These are phyloP conservation scores for Venturia oleaginea DNA, from an alignment of 2,329 filamentous ascomycete genomes.

Conservation along the genomic window DNA sequence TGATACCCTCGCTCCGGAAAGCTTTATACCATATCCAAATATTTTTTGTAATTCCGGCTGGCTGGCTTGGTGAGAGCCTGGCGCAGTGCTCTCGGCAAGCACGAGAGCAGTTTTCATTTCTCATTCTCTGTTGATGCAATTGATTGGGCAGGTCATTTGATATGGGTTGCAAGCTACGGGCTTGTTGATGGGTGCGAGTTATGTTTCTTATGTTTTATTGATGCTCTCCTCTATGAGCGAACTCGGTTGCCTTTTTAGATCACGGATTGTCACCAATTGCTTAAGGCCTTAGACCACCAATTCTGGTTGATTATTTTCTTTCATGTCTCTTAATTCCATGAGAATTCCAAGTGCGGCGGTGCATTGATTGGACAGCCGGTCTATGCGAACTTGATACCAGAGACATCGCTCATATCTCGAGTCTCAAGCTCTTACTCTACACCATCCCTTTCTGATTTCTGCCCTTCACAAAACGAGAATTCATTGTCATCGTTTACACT, in stretches of 20 bases:
- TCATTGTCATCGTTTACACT: too few species aligned
- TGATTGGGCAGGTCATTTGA: background rate
- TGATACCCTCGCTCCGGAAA: conserved; percentile 7
- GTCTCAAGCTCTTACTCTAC: too few species aligned
- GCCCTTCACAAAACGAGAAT: too few species aligned
- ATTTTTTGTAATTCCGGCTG: conserved; percentile 7
- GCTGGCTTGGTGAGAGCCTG: background rate
- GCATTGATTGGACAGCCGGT: too few species aligned
- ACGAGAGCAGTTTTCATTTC: background rate
- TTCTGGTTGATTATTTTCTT: background rate
- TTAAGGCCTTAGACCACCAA: background rate
- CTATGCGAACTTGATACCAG: too few species aligned
- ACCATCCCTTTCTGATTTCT: too few species aligned
- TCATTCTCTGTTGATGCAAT: background rate
- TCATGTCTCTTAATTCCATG: too few species aligned
- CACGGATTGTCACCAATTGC: background rate
- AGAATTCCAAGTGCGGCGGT: too few species aligned
- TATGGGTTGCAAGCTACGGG: background rate
- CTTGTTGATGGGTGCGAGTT: background rate
- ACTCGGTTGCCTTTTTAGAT: background rate
- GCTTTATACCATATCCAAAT: background rate
- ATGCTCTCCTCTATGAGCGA: background rate
- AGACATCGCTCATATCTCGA: too few species aligned
- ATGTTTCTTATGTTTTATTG: background rate
- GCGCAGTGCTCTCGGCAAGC: background rate